Evolutionary conservation across 768 basidiomycete genomes (phyloP).

Genomic region (Pisolithus sp.): DNA sequence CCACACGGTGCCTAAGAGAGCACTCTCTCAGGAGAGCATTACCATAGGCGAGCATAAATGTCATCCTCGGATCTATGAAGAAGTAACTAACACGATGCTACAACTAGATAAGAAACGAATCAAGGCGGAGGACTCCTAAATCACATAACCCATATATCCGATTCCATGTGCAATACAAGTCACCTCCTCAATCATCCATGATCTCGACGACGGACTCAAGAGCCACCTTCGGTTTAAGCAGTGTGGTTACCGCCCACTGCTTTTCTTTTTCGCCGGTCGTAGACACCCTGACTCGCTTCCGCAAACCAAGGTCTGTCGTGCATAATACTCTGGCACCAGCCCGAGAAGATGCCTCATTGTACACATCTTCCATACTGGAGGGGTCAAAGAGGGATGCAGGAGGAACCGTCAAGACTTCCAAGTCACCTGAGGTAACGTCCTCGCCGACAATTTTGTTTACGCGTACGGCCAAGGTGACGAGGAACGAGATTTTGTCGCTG

Average conservation of each 20-base stretch:
- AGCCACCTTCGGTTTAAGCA: conserved; percentile 35
- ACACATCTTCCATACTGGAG: conserved; percentile 26
- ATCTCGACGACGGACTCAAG: conserved; percentile 31
- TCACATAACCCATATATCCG: too few species aligned
- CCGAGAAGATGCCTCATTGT: conserved; percentile 20
- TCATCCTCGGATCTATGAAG: too few species aligned
- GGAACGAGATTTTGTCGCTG: conserved; percentile 33
- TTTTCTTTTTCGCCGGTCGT: conserved; percentile 19
- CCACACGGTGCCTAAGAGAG: background rate
- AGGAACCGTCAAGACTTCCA: conserved; percentile 23
- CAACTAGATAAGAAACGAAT: background rate
- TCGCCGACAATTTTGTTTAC: conserved; percentile 36
- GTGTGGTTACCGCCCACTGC: conserved; percentile 26
- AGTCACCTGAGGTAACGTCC: conserved; percentile 27
- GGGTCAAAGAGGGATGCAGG: conserved; percentile 21
- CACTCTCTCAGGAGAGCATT: background rate
- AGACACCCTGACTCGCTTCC: conserved; percentile 22
- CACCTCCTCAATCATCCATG: conserved; percentile 22
- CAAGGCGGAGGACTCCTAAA: background rate
- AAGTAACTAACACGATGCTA: background rate
- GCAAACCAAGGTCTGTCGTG: conserved; percentile 33
- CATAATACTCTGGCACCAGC: conserved; percentile 24
- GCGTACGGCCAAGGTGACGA: conserved; percentile 41
- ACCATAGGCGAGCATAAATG: background rate
- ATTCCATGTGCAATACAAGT: too few species aligned